Conservation (phyloP, 257 asterid genomes). For the Leptodermis oblonga region DNA sequence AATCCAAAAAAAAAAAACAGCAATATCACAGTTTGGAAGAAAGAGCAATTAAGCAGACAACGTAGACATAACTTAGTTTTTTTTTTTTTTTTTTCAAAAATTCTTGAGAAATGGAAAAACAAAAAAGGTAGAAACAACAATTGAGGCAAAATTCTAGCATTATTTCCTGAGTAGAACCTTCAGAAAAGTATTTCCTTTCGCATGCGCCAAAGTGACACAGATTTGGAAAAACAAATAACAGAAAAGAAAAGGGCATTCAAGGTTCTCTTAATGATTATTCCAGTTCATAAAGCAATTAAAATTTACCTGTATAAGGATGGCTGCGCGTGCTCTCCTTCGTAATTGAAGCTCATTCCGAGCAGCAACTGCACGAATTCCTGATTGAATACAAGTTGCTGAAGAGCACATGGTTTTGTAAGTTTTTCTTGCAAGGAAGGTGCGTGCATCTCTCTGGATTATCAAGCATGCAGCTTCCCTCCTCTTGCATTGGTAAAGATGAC, state of each 20-base stretch:
- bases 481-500: constrained; percentile 40
- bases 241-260: neutral
- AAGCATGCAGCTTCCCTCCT: constrained; percentile 66
- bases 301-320: constrained; percentile 58
- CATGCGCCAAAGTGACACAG: neutral
- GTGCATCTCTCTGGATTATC: constrained; percentile 63
- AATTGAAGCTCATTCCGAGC: constrained; percentile 53
- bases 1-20: neutral
- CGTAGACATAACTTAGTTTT: neutral
- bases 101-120: neutral
- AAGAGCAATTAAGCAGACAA: neutral
- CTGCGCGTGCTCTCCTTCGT: constrained; percentile 48
- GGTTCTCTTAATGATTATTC: neutral
- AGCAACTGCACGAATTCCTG: constrained; percentile 64
- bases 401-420: constrained; percentile 34
- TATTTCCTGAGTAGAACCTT: neutral
- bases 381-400: constrained; percentile 60
- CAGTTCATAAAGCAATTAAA: neutral
- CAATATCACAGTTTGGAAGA: neutral
- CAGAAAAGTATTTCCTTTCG: neutral
- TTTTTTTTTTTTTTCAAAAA: neutral
- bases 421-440: constrained; percentile 49
- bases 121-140: neutral
- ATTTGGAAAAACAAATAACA: neutral
- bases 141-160: neutral